A percentile compares a stretch with the other conserved stretches of the same genome.
These are phyloP conservation scores for Malus hybrid DNA, from an alignment of 331 rosid genomes.

Conservation along the genomic window DNA sequence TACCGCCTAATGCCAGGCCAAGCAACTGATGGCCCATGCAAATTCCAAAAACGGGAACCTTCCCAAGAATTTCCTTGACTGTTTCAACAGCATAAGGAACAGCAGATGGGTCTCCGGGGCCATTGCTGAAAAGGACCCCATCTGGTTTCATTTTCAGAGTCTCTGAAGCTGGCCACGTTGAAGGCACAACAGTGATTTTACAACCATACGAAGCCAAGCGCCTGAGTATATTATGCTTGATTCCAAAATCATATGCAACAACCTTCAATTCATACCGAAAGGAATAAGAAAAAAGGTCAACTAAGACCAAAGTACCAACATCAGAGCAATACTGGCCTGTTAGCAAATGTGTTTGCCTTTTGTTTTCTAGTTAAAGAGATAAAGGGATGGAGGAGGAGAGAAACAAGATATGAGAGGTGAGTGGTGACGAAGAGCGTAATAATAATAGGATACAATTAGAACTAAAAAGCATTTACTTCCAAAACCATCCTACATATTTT, in stretches of 20 bases:
- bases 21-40: constrained; percentile 98
- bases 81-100: constrained; percentile 92
- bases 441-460: background rate
- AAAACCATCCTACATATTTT: background rate
- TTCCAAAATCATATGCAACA: constrained; percentile 87
- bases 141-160: constrained; percentile 68
- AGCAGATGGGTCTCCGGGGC: constrained; percentile 91
- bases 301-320: background rate
- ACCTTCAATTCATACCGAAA: constrained; percentile 35
- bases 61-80: constrained; percentile 67
- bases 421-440: background rate
- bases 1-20: constrained; percentile 95
- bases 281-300: background rate
- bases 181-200: constrained; percentile 78
- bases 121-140: constrained; percentile 83
- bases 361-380: background rate
- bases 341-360: background rate
- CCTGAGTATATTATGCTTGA: constrained; percentile 81
- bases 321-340: background rate
- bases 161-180: constrained; percentile 76
- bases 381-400: background rate
- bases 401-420: background rate
- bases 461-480: background rate
- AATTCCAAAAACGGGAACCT: constrained; percentile 89
- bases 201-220: constrained; percentile 79